Evolutionary conservation across 1,139 yeast genomes (phyloP).

Genomic region (Nakaseomyces glabratus): DNA sequence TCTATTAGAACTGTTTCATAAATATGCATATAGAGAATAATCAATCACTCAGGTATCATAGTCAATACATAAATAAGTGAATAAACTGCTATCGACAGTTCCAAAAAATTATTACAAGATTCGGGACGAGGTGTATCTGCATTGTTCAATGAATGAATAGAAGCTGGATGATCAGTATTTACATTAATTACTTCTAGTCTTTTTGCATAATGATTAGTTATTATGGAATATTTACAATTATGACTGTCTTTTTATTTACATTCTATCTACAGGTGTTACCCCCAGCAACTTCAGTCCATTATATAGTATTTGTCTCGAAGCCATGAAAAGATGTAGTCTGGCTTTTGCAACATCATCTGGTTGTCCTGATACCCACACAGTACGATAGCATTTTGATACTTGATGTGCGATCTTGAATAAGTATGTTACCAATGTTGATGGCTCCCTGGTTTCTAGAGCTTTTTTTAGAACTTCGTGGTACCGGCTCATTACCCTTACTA

Average conservation of each 20-base stretch:
- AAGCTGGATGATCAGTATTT: too few species aligned
- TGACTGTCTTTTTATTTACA: slow-evolving; percentile 59
- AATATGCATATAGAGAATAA: too few species aligned
- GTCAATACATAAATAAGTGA: too few species aligned
- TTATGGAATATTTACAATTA: too few species aligned
- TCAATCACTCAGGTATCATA: too few species aligned
- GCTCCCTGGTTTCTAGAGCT: slow-evolving; percentile 80
- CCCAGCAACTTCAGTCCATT: slow-evolving; percentile 91
- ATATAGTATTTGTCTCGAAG: slow-evolving; percentile 82
- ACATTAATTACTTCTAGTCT: too few species aligned
- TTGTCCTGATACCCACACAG: slow-evolving; percentile 97
- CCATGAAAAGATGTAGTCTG: slow-evolving; percentile 81
- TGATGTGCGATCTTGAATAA: slow-evolving; percentile 85
- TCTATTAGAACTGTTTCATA: too few species aligned
- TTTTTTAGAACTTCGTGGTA: slow-evolving; percentile 86
- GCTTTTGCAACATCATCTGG: slow-evolving; percentile 80
- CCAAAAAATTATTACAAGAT: too few species aligned
- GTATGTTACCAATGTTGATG: slow-evolving; percentile 93
- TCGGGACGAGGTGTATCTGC: too few species aligned
- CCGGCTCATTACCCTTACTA: slow-evolving; percentile 76
- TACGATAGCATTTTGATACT: slow-evolving; percentile 93
- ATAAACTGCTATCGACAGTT: too few species aligned
- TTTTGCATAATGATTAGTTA: too few species aligned
- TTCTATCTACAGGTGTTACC: slow-evolving; percentile 95
- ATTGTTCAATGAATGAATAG: too few species aligned